Evolutionary conservation across 1,139 yeast species (phyloP).

Genomic region (Yamadazyma atmosphaerica): DNA sequence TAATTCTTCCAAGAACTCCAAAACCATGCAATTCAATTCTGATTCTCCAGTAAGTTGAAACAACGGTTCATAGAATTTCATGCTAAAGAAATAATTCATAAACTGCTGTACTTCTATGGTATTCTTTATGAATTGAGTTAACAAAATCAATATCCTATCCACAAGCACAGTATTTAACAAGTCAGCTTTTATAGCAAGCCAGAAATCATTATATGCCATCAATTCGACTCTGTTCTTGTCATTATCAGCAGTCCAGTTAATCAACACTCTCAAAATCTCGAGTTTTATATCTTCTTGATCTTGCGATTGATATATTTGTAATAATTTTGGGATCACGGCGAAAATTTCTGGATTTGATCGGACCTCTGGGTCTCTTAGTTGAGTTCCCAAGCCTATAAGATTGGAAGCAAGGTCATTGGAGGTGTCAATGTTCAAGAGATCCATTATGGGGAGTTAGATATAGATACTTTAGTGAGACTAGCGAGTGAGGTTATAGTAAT

Average conservation of each 20-base stretch:
- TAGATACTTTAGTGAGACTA: neutral
- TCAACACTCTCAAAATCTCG: slow-evolving; percentile 28
- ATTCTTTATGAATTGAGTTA: slow-evolving; percentile 37
- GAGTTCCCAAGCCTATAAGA: slow-evolving; percentile 25
- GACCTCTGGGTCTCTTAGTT: slow-evolving; percentile 26
- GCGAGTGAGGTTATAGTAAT: no score
- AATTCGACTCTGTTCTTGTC: slow-evolving; percentile 31
- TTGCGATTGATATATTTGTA: slow-evolving; percentile 8
- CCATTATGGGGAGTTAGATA: neutral
- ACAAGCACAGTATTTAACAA: neutral
- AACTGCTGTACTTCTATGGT: slow-evolving; percentile 21
- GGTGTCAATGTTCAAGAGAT: neutral
- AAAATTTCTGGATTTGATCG: slow-evolving; percentile 16
- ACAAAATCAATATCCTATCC: slow-evolving; percentile 23
- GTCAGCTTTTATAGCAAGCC: slow-evolving; percentile 16
- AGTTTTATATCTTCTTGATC: slow-evolving; percentile 9
- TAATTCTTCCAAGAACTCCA: slow-evolving; percentile 14
- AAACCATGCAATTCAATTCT: slow-evolving; percentile 3
- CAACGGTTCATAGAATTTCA: slow-evolving; percentile 8
- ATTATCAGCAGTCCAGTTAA: slow-evolving; percentile 40
- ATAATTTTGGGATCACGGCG: slow-evolving; percentile 11
- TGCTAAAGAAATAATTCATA: slow-evolving; percentile 16
- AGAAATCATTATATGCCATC: slow-evolving; percentile 19
- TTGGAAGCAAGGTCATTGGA: neutral
- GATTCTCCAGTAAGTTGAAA: neutral